Percentiles rank a stretch among this genome's conserved stretches.
Conservation (phyloP, 768 basidiomycete genomes). For the Myochromella boudieri region DNA sequence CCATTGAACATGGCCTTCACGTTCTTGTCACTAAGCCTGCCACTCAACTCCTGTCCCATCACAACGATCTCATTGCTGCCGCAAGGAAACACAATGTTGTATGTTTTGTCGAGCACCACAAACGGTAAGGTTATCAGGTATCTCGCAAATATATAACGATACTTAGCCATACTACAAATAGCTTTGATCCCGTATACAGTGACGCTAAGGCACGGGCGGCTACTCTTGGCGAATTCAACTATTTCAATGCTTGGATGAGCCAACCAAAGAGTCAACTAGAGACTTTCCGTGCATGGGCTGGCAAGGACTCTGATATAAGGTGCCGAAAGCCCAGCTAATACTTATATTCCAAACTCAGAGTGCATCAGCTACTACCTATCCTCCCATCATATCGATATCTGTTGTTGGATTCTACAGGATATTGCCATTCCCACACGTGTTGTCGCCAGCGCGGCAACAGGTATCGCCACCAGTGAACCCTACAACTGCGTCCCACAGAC, state of each 20-base stretch:
- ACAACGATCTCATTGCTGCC: conserved; percentile 72
- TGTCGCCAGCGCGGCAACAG: conserved; percentile 86
- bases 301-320: conserved; percentile 93
- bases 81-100: conserved; percentile 80
- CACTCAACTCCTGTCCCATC: conserved; percentile 81
- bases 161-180: conserved; percentile 18
- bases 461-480: conserved; percentile 87
- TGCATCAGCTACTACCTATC: conserved; percentile 84
- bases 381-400: conserved; percentile 91
- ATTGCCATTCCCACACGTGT: conserved; percentile 80
- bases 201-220: conserved; percentile 82
- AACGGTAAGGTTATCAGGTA: conserved; percentile 49
- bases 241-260: conserved; percentile 97
- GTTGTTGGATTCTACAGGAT: conserved; percentile 81
- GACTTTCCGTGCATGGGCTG: conserved; percentile 95
- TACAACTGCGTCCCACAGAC: conserved; percentile 85
- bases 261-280: conserved; percentile 94
- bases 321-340: conserved; percentile 19
- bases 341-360: not conserved
- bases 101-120: conserved; percentile 95
- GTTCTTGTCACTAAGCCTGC: conserved; percentile 94
- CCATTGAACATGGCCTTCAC: conserved; percentile 82
- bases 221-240: conserved; percentile 87
- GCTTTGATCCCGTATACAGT: conserved; percentile 89
- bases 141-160: not conserved